Conservation (phyloP, 208 protist species). For the Trypanosomatidae sp. region DNA sequence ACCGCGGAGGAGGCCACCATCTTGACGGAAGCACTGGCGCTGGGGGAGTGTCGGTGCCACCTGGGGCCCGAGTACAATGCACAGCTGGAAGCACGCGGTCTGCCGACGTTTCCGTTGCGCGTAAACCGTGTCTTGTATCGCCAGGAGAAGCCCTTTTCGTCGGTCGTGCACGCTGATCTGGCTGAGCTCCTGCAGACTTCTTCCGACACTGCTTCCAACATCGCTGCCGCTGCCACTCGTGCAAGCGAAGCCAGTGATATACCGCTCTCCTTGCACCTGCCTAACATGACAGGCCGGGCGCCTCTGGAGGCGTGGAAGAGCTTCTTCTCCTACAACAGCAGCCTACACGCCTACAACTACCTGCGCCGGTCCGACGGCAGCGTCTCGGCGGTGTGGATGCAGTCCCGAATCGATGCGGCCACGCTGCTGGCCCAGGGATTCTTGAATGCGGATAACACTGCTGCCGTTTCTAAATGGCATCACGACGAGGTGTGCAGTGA, state of each 20-base stretch:
- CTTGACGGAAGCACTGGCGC: constrained; percentile 54
- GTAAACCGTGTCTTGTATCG: constrained; percentile 55
- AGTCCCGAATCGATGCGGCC: constrained; percentile 26
- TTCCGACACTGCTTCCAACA: no score
- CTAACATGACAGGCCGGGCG: constrained; percentile 9
- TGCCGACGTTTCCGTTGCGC: constrained; percentile 37
- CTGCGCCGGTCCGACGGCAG: constrained; percentile 65
- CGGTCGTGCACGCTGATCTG: constrained; percentile 47
- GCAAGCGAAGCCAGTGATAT: not conserved
- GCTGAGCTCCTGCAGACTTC: constrained; percentile 29
- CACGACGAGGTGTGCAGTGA: not conserved
- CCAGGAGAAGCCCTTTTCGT: constrained; percentile 48
- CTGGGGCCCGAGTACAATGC: constrained; percentile 40
- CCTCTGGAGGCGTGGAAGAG: constrained; percentile 15
- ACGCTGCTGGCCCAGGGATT: constrained; percentile 11
- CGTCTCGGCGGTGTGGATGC: constrained; percentile 47
- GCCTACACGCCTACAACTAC: constrained; percentile 74
- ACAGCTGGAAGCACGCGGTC: constrained; percentile 18
- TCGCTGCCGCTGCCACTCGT: not conserved
- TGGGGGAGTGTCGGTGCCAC: constrained; percentile 77
- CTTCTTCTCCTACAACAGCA: constrained; percentile 72
- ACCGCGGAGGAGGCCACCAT: constrained; percentile 58
- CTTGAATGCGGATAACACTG: constrained; percentile 10
- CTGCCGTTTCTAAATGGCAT: not conserved
- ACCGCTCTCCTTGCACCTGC: constrained; percentile 21